Evolutionary conservation across 768 basidiomycete species (phyloP).

Genomic region (Lactarius vividus): DNA sequence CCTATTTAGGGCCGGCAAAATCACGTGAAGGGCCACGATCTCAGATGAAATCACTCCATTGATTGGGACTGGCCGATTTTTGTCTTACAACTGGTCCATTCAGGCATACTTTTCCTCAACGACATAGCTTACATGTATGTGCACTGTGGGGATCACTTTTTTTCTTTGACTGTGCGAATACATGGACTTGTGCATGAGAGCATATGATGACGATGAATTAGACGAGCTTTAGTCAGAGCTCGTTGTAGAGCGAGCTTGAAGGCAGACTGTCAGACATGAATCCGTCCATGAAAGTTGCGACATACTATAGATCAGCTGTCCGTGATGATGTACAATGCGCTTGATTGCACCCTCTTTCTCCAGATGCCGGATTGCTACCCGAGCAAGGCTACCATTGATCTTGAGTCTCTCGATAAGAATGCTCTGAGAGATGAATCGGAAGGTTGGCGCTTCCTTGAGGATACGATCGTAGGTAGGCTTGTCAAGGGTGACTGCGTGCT

Average conservation of each 20-base stretch:
- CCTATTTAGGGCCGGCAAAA: slow-evolving; percentile 4
- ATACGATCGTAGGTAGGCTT: slow-evolving; percentile 91
- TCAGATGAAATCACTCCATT: not conserved
- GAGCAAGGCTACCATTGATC: slow-evolving; percentile 92
- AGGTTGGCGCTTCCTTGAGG: slow-evolving; percentile 97
- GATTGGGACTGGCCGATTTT: not conserved
- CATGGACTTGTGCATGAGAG: slow-evolving; percentile 20
- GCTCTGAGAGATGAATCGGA: slow-evolving; percentile 97
- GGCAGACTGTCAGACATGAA: not conserved
- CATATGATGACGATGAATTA: slow-evolving; percentile 13
- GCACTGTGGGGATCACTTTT: not conserved
- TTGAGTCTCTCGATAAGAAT: slow-evolving; percentile 99
- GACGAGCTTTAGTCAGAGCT: slow-evolving; percentile 24
- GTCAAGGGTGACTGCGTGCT: slow-evolving; percentile 93
- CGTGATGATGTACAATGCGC: slow-evolving; percentile 92
- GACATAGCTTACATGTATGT: not conserved
- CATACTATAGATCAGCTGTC: slow-evolving; percentile 95
- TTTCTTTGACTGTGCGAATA: slow-evolving; percentile 16
- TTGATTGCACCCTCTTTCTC: slow-evolving; percentile 95
- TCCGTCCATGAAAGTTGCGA: slow-evolving; percentile 30
- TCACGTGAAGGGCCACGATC: not conserved
- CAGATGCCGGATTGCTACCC: slow-evolving; percentile 85
- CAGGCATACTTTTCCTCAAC: not conserved
- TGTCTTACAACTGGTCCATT: not conserved
- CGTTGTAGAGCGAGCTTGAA: slow-evolving; percentile 28